Evolutionary conservation across 352 stramenopile genomes (phyloP), one percentile per base, ranked within the genome.

Genomic region (Albugo laibachii): DNA sequence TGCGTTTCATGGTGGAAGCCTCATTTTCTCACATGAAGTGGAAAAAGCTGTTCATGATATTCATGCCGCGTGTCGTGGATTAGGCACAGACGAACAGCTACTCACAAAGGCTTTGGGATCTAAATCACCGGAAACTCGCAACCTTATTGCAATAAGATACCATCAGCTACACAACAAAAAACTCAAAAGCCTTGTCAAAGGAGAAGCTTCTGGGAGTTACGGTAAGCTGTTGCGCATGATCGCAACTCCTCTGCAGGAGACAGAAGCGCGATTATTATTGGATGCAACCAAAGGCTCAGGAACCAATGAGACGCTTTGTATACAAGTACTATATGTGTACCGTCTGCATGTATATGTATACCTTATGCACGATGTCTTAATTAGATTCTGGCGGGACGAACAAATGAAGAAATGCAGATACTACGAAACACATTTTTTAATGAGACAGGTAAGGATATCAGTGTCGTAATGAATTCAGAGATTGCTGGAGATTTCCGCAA

Each of bases 381-480:
- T 34, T 42, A 77, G 59, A 69, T 88, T 47, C 43, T 88, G 11
- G 63, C 64, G 11, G 72, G 72, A 1, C 70, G 75, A 44, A 73
- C 75, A 19, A 83, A 83, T 47, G 69, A 78, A n/a, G 75, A 88
- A 49, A 80, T 88, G 60, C 60, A 56, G 49, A 79, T 88, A 35
- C 56, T 88, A 35, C 85, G 84, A 50, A 73, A 79, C 48, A 63
- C 66, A n/a, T 88, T 78, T 58, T 85, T 73, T 41, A 63, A 68
- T 27, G 46, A 81, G 36, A 70, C 71, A 45, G 61, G 63, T n/a
- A 71, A 82, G 41, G 75, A 88, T 34, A 43, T 88, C 15, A 67
- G 59, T 5, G 72, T 83, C 34, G 73, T 59, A 11, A 43, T 84
- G 18, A 80, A 59, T 57, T 64, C 66, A 19, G 70, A 85, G 49